phyloP scores from a whole-genome alignment of 352 stramenopile species.

The Phytophthora foliorum region DNA sequence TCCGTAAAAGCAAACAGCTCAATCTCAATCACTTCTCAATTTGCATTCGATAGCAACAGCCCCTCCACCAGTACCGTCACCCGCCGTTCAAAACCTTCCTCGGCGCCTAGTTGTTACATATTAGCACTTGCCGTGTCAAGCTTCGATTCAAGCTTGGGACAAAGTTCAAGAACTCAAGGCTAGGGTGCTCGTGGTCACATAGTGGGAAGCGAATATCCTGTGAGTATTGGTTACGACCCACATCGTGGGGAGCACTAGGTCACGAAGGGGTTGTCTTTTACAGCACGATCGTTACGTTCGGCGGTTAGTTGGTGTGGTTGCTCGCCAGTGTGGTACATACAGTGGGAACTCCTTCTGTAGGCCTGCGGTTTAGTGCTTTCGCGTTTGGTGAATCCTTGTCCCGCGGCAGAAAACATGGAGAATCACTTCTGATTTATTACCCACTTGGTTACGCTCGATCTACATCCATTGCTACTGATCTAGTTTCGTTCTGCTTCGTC shows the following conservation, averaged over 20 bases:
- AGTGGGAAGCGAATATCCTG: constrained; percentile 14
- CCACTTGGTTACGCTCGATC: constrained; percentile 19
- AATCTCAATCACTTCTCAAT: neutral
- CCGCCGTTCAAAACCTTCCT: neutral
- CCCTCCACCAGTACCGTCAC: neutral
- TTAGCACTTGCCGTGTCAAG: constrained; percentile 21
- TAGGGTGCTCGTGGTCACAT: constrained; percentile 17
- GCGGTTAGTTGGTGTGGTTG: constrained; percentile 31
- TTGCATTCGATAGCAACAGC: neutral
- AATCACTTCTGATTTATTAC: constrained; percentile 8
- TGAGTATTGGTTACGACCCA: constrained; percentile 11
- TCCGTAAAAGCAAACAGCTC: too few species aligned
- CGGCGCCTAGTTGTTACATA: constrained; percentile 12
- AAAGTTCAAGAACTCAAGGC: constrained; percentile 7
- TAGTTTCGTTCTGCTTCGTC: constrained; percentile 7
- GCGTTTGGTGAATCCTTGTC: constrained; percentile 15
- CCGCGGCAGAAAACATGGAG: constrained; percentile 16
- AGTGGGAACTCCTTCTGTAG: constrained; percentile 16
- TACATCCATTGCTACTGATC: constrained; percentile 19
- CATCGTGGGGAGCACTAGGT: constrained; percentile 24
- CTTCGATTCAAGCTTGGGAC: too few species aligned
- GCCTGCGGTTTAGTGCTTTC: constrained; percentile 12
- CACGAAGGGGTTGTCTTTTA: constrained; percentile 7
- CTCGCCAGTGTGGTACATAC: constrained; percentile 9
- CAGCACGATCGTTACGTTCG: constrained; percentile 19